A percentile compares a stretch with the other conserved stretches of the same genome.
Conservation (phyloP, 106 monocot genomes). For the Dendrobium nobile region DNA sequence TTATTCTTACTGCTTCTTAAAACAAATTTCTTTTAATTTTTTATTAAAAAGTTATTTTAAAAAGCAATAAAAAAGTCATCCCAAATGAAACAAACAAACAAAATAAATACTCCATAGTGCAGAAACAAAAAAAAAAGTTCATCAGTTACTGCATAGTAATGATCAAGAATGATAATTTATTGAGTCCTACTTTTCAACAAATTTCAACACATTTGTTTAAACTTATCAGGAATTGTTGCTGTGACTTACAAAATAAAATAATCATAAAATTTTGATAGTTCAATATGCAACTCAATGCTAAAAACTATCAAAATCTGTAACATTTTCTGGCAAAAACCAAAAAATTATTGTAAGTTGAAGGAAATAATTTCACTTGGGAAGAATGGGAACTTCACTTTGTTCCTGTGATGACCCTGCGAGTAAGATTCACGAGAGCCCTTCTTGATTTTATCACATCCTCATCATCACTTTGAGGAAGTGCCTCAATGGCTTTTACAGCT, state of each 20-base stretch:
- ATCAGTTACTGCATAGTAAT: too few relatives aligned
- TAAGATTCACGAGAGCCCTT: conserved; percentile 30
- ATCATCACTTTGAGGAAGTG: conserved; percentile 32
- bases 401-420: conserved; percentile 21
- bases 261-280: neutral
- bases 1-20: too few relatives aligned
- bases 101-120: too few relatives aligned
- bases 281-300: neutral
- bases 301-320: too few relatives aligned
- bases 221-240: neutral
- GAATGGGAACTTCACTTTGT: conserved; percentile 19
- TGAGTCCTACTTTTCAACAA: neutral
- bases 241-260: neutral
- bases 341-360: neutral
- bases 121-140: too few relatives aligned
- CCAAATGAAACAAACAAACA: too few relatives aligned
- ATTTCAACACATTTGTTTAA: neutral
- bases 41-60: too few relatives aligned
- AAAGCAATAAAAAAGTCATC: too few relatives aligned
- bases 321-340: too few relatives aligned
- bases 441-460: conserved; percentile 43
- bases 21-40: too few relatives aligned
- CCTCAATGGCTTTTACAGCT: conserved; percentile 42
- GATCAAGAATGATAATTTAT: neutral
- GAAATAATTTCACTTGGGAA: neutral